A percentile compares a stretch with the other conserved stretches of the same genome.
Conservation (phyloP, 495 filamentous ascomycete species). For the Trypethelium eluteriae region DNA sequence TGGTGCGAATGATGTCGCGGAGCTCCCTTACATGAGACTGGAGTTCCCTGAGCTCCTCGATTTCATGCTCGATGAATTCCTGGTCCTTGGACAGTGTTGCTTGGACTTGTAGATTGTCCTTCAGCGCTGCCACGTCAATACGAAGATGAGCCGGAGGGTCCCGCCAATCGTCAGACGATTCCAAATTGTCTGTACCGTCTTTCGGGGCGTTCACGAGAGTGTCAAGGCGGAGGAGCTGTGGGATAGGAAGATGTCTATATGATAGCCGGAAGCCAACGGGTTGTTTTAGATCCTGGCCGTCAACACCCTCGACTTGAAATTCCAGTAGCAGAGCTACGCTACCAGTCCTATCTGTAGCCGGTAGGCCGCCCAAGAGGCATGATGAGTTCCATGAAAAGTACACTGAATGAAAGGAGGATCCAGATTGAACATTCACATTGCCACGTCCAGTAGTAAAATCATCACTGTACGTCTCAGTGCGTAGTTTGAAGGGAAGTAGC, state of each 20-base stretch:
- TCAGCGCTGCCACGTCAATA: constrained; percentile 1
- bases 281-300: constrained; percentile 21
- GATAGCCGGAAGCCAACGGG: constrained; percentile 29
- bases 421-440: background rate
- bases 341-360: constrained; percentile 12
- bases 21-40: constrained; percentile 27
- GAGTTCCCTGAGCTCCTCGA: constrained; percentile 30
- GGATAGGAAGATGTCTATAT: constrained; percentile 25
- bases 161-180: constrained; percentile 23
- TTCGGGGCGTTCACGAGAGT: constrained; percentile 12
- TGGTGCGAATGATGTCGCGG: constrained; percentile 22
- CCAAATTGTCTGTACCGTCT: constrained; percentile 13
- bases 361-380: constrained; percentile 23
- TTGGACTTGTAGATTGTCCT: constrained; percentile 10
- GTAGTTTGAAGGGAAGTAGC: constrained; percentile 16
- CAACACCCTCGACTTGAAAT: constrained; percentile 24
- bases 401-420: constrained; percentile 7
- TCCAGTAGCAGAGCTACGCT: constrained; percentile 26
- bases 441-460: background rate
- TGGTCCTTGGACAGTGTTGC: background rate
- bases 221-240: constrained; percentile 27
- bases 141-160: constrained; percentile 25
- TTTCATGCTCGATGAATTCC: constrained; percentile 22
- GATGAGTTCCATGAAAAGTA: constrained; percentile 27
- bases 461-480: constrained; percentile 13